Base-by-base conservation (phyloP, 257 asterid genomes). In the Solanum neorickii region DNA sequence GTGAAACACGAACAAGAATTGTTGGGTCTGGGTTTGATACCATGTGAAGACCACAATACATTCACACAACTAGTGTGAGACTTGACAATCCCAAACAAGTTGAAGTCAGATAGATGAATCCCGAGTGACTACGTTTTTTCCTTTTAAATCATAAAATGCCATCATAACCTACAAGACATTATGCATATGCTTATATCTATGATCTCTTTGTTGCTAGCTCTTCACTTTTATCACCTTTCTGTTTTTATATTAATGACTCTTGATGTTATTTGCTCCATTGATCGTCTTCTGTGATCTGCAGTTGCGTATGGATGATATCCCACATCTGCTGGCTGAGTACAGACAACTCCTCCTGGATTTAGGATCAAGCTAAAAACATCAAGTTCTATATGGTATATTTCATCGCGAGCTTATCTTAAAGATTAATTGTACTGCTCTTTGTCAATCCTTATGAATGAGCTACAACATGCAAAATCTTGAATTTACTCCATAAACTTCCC, bases 221-320 rank as follows among this genome's bases (percentile, higher is more conserved):
- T 25, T n/a, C 60, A 77, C 84, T 77, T 86, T 62, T 75, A 29
- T 56, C 85, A 86, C 68, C 44, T 35, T 70, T 70, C 20, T 76
- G 12, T 7, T 44, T 25, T 76, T 42, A 37, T n/a, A 76, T 12
- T n/a, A 41, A 20, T 12, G 52, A 39, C 9, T 74, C 33, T 74
- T 3, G 12, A 73, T 73, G 49, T 73, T 35, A 49, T 52, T 84
- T 25, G 12, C 59, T 86, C 25, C 72, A 7, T 46, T 70, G 10
- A 4, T 31, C 9, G 47, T 66, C 74, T 62, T 87, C 6, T 35
- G 62, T 86, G 60, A 75, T 87, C 88, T 85, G 72, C 94, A 96
- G 99, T 76, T 96, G 89, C 99, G 97, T 42, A 52, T 95, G 96
- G 93, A 90, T 68, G 98, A 96, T 87, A 86, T 95, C 82, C 90